Conservation (phyloP, 2,329 filamentous ascomycete genomes). For the Neonectria hederae region DNA sequence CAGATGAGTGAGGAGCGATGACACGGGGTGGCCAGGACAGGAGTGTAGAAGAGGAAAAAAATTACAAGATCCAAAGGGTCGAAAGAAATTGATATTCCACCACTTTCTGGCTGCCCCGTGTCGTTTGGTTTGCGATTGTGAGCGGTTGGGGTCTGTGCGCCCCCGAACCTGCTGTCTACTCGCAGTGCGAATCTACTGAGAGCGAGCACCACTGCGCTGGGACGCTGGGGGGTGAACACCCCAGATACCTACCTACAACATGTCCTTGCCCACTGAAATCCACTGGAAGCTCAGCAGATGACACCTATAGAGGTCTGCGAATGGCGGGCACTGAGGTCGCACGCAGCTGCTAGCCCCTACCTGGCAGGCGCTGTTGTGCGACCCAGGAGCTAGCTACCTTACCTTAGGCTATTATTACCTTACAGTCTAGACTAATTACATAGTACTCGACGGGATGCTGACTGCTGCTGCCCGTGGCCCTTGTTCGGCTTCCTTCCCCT, state of each 20-base stretch:
- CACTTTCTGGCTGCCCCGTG: slow-evolving; percentile 42
- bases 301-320: not conserved
- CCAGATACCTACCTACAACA: not conserved
- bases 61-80: slow-evolving; percentile 21
- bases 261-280: not conserved
- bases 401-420: not conserved
- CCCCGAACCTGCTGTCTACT: slow-evolving; percentile 11
- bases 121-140: slow-evolving; percentile 41
- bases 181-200: not conserved
- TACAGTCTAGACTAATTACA: too few species aligned
- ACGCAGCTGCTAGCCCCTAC: slow-evolving; percentile 8
- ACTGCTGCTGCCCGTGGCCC: slow-evolving; percentile 26
- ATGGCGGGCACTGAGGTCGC: not conserved
- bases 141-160: slow-evolving; percentile 40
- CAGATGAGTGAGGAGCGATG: slow-evolving; percentile 19
- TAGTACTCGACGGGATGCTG: slow-evolving; percentile 7
- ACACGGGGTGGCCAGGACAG: slow-evolving; percentile 21
- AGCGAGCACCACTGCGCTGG: not conserved
- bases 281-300: slow-evolving; percentile 11
- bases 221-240: not conserved
- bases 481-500: slow-evolving; percentile 35
- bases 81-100: slow-evolving; percentile 40
- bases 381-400: not conserved
- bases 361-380: slow-evolving; percentile 11
- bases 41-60: slow-evolving; percentile 29